Evolutionary conservation across 768 basidiomycete genomes (phyloP), one percentile per base, ranked within the genome.

Genomic region (Porphyrellus cyaneotinctus): DNA sequence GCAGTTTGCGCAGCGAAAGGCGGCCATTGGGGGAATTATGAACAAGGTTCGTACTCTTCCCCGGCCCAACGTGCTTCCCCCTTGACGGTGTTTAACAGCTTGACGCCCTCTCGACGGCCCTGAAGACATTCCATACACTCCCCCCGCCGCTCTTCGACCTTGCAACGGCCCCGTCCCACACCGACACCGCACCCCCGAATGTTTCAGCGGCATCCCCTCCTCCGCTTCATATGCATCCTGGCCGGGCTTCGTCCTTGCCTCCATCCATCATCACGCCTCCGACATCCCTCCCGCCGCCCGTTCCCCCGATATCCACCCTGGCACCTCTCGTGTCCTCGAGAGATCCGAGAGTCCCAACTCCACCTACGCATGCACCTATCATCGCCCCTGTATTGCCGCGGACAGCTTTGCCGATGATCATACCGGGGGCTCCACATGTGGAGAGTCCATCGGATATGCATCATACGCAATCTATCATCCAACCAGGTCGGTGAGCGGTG

Each of bases 11-110:
- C 83, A 83, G 24, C 76, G 85, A 49, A 88, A 84, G 63, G 78
- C 81, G 53, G 80, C 81, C 30, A 86, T 90, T 18, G 78, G 81
- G 47, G 77, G 74, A 28, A 85, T 91, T 30, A 90, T 91, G 88
- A 65, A 64, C 65, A 88, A 88, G 78, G 88, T 86, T 54, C 30
- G 57, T 51, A 18, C 43, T 26, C n/a, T n/a, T 44, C 12, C n/a
- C 5, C 14, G 7, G n/a, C n/a, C n/a, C n/a, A n/a, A n/a, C n/a
- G n/a, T n/a, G n/a, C n/a, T n/a, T 44, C 12, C n/a, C 5, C 14
- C 7, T 4, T 43, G 50, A 52, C 23, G 36, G 30, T 20, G 51
- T 31, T 10, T 13, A 15, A 46, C 51, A 69, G 68, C 66, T 69
- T 36, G 68, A 66, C 28, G 59, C 65, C 10, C 64, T 69, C 41